Evolutionary conservation across 768 basidiomycete species (phyloP).

Genomic region (Leccinellum albellum): DNA sequence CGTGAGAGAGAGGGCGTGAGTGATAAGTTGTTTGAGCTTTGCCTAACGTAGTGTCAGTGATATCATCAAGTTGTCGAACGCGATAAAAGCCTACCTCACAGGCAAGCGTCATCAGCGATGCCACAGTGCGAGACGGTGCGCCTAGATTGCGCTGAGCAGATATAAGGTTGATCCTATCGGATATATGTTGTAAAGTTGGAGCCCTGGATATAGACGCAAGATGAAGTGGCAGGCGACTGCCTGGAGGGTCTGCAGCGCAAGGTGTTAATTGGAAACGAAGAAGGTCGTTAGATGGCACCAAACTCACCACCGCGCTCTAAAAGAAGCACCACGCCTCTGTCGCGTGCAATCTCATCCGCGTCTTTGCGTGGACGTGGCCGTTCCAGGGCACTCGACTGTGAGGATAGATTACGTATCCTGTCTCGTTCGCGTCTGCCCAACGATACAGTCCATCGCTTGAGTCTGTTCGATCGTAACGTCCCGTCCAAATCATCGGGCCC

Average conservation of each 20-base stretch:
- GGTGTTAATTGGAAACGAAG: neutral
- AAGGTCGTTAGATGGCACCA: neutral
- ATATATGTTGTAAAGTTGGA: slow-evolving; percentile 71
- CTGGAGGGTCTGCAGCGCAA: slow-evolving; percentile 54
- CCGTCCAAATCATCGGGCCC: slow-evolving; percentile 57
- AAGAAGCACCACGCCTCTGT: slow-evolving; percentile 63
- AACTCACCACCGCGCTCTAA: slow-evolving; percentile 59
- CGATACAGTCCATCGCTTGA: slow-evolving; percentile 74
- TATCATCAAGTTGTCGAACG: neutral
- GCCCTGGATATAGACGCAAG: slow-evolving; percentile 71
- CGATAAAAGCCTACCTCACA: slow-evolving; percentile 54
- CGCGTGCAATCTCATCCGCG: slow-evolving; percentile 65
- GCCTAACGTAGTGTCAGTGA: slow-evolving; percentile 41
- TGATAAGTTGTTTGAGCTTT: slow-evolving; percentile 80
- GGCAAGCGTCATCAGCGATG: slow-evolving; percentile 70
- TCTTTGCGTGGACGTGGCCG: slow-evolving; percentile 44
- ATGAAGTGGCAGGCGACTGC: slow-evolving; percentile 66
- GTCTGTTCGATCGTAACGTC: slow-evolving; percentile 54
- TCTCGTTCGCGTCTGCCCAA: slow-evolving; percentile 74
- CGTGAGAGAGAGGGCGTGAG: slow-evolving; percentile 73
- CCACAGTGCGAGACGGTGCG: slow-evolving; percentile 57
- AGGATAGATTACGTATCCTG: slow-evolving; percentile 52
- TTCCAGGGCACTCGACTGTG: slow-evolving; percentile 43
- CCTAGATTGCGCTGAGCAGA: slow-evolving; percentile 72
- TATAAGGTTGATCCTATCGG: slow-evolving; percentile 77